A percentile compares a stretch with the other conserved stretches of the same genome.
phyloP scores from a whole-genome alignment of 139 green algal species.

The Chlorella sorokiniana region DNA sequence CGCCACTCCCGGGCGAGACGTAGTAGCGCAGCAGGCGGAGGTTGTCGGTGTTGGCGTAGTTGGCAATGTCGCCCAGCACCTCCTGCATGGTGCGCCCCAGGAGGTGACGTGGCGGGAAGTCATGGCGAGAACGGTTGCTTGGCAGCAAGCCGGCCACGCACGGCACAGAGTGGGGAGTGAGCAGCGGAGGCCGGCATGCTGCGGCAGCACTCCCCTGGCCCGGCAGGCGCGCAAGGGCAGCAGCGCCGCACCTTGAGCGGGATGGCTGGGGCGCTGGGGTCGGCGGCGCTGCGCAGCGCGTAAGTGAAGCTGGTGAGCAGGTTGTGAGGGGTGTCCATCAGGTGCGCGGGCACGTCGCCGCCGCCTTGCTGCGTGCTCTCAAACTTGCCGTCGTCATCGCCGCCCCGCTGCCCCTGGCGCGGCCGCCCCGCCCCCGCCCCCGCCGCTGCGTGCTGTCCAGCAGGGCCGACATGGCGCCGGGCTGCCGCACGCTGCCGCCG shows the following conservation, averaged over 20 bases:
- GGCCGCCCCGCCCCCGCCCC: neutral
- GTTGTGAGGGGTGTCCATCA: neutral
- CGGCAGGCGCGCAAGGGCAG: neutral
- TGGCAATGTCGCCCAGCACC: neutral
- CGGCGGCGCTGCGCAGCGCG: neutral
- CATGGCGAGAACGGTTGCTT: no score
- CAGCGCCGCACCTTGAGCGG: neutral
- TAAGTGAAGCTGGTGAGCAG: neutral
- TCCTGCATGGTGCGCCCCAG: neutral
- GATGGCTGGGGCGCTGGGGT: neutral
- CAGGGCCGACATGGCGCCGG: slow-evolving; percentile 13
- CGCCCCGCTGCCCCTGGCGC: neutral
- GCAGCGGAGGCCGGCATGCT: no score
- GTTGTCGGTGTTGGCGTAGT: slow-evolving; percentile 11
- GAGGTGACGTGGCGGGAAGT: no score
- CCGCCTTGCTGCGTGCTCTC: no score
- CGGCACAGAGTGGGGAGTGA: no score
- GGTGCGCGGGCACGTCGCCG: neutral
- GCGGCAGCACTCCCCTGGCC: neutral
- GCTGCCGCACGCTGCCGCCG: neutral
- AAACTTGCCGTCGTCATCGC: neutral
- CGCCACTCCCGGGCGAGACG: neutral
- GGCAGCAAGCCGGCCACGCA: no score
- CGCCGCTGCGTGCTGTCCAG: neutral
- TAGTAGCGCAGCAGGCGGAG: slow-evolving; percentile 3